Conservation (phyloP, 768 basidiomycete genomes). For the Suillus paluster region DNA sequence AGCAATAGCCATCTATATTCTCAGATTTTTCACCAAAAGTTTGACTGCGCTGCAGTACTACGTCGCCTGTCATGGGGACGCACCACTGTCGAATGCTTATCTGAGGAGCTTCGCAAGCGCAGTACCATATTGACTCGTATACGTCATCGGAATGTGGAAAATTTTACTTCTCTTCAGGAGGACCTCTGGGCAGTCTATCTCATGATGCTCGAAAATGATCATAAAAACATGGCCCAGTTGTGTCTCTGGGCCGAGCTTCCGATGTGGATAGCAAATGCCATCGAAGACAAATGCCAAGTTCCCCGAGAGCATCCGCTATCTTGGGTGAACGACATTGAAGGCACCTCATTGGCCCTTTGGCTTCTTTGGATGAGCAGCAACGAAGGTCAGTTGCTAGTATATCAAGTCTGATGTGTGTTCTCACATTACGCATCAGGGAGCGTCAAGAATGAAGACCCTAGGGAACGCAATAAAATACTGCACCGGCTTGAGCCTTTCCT, state of each 20-base stretch:
- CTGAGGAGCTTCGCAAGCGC: slow-evolving; percentile 49
- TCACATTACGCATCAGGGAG: slow-evolving; percentile 33
- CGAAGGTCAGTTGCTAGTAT: slow-evolving; percentile 35
- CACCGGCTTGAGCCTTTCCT: slow-evolving; percentile 44
- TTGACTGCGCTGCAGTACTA: slow-evolving; percentile 44
- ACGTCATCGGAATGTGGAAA: slow-evolving; percentile 26
- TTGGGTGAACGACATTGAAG: slow-evolving; percentile 32
- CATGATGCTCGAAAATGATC: slow-evolving; percentile 59
- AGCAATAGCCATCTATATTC: slow-evolving; percentile 47
- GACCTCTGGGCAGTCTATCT: slow-evolving; percentile 60
- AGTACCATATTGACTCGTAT: slow-evolving; percentile 48
- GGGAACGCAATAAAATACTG: slow-evolving; percentile 31
- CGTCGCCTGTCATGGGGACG: slow-evolving; percentile 45
- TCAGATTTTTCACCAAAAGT: slow-evolving; percentile 48
- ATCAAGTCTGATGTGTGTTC: slow-evolving; percentile 9
- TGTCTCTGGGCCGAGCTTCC: slow-evolving; percentile 44
- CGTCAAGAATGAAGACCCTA: slow-evolving; percentile 34
- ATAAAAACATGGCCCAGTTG: slow-evolving; percentile 49
- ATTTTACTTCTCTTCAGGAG: slow-evolving; percentile 26
- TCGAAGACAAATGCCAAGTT: slow-evolving; percentile 18
- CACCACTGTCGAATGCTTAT: slow-evolving; percentile 41
- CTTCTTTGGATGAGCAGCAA: slow-evolving; percentile 51
- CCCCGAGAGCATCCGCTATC: slow-evolving; percentile 22
- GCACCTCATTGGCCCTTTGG: slow-evolving; percentile 47
- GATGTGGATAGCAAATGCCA: slow-evolving; percentile 26